Evolutionary conservation across 2,329 filamentous ascomycete genomes (phyloP).

Genomic region (Aspergillus fructus): DNA sequence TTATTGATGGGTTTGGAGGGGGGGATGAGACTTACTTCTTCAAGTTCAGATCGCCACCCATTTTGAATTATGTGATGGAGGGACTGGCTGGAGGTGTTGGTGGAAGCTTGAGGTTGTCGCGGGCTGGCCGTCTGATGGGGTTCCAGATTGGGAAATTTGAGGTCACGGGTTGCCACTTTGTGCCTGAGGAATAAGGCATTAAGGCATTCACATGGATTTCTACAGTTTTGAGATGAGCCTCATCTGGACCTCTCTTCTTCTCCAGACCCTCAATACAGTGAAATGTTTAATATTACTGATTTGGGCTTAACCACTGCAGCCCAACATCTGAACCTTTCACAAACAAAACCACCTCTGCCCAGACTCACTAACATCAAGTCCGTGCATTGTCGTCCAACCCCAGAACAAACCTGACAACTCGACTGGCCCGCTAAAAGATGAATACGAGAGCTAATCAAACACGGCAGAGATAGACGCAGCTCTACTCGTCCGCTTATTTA

Average conservation of each 20-base stretch:
- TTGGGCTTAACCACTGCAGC: too few species aligned
- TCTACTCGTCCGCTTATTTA: too few species aligned
- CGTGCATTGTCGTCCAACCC: background rate
- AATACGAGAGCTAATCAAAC: conserved; percentile 1
- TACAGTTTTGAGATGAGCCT: too few species aligned
- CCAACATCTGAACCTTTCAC: too few species aligned
- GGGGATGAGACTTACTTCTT: conserved; percentile 61
- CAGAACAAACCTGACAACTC: background rate
- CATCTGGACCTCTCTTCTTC: too few species aligned
- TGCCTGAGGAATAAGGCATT: background rate
- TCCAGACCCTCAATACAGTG: too few species aligned
- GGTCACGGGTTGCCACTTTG: conserved; percentile 2
- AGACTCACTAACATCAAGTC: too few species aligned
- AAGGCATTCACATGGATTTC: too few species aligned
- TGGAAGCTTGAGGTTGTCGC: background rate
- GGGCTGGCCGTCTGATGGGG: background rate
- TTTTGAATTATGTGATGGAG: conserved; percentile 48
- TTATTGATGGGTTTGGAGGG: background rate
- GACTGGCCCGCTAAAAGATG: background rate
- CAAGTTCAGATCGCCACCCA: conserved; percentile 93
- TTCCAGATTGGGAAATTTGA: conserved; percentile 9
- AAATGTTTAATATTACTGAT: too few species aligned
- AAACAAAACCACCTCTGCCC: too few species aligned
- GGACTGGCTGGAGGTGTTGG: background rate
- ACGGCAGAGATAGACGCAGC: background rate